phyloP scores from a whole-genome alignment of 331 rosid species.

The Cydonia oblonga region DNA sequence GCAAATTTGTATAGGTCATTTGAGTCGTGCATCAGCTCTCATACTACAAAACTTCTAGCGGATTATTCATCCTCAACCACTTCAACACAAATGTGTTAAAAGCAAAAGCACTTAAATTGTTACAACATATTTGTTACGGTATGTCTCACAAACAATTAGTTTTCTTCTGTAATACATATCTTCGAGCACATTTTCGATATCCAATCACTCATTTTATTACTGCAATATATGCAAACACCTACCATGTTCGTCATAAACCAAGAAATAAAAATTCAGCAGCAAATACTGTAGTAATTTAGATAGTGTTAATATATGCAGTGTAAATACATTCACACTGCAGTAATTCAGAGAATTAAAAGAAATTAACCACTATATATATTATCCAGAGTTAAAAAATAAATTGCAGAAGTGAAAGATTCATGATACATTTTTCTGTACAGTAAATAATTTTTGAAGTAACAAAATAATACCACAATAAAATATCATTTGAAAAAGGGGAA shows the following conservation, averaged over 20 bases:
- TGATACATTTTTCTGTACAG: neutral
- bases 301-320: no score
- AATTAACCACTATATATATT: neutral
- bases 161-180: neutral
- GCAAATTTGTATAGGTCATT: neutral
- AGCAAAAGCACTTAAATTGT: neutral
- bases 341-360: neutral
- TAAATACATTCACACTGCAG: neutral
- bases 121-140: neutral
- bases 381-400: neutral
- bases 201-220: neutral
- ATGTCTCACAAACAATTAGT: neutral
- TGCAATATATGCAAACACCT: neutral
- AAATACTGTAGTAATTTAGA: neutral
- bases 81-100: neutral
- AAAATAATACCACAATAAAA: neutral
- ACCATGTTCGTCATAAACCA: neutral
- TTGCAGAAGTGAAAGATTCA: neutral
- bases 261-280: neutral
- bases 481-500: neutral
- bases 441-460: neutral
- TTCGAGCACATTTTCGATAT: neutral
- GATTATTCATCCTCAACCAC: neutral
- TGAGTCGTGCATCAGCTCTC: neutral
- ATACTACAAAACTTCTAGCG: neutral